Base-by-base conservation (phyloP, 2,329 filamentous ascomycete species). In the Acarospora socialis region DNA sequence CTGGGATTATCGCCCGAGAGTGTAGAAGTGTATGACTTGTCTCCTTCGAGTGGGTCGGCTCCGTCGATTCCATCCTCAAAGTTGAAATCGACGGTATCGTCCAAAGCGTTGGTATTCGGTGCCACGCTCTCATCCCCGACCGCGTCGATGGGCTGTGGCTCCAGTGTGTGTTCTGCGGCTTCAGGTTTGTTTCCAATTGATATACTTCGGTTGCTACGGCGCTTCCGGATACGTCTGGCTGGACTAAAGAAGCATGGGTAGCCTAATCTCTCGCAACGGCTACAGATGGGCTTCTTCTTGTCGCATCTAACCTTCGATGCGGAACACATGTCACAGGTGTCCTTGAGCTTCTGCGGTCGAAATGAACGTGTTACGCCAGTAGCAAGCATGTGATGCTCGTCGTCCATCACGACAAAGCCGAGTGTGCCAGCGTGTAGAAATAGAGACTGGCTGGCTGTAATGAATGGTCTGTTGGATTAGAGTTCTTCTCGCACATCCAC, bases 221-320 rank as follows among this genome's bases (percentile, higher is more conserved):
- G 42, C 13, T 40, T 37, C 14, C 43, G 41, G 21, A 39, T 37
- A 2, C 43, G 37, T 27, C 43, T 34, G 18, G 44, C 43, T 16
- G 42, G 44, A 30, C 44, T 46, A 28, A 44, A 46, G 24, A 44
- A 43, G 26, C 43, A 46, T 19, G 36, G 32, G 19, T 46, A 40
- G 3, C 42, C 43, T 13, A 42, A 24, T 27, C 40, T 41, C 12
- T 42, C 32, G 32, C 42, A 44, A 7, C 42, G 41, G 7, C 36
- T 20, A 32, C 42, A 43, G 4, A 24, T 30, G 3, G 42, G 42
- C 9, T 39, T 43, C 14, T 35, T 32, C 27, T 42, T 44, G 6
- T 36, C 37, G 21, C 41, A 44, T 13, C 37, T 35, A 7, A 44
- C 33, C 19, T 44, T 44, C 2, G 42, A 43, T 21, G 33, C n/a